Evolutionary conservation across 2,329 filamentous ascomycete species (phyloP).

Genomic region (Fusarium nygamai): DNA sequence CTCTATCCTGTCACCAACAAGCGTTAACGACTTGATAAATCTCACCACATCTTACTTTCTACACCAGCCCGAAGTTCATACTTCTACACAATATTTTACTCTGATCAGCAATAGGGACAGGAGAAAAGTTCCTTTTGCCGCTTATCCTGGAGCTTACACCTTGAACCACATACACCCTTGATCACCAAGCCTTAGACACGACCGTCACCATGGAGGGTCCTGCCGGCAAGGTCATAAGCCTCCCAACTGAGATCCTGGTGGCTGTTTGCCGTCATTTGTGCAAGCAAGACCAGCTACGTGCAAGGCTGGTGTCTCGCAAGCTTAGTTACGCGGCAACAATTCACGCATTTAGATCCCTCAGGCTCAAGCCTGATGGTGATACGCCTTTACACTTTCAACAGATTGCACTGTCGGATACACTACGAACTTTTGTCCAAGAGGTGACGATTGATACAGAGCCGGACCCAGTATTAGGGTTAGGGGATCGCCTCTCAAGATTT

Average conservation of each 20-base stretch:
- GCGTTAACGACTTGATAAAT: background rate
- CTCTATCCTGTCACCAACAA: background rate
- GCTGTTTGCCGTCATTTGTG: background rate
- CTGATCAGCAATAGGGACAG: background rate
- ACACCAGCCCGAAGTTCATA: background rate
- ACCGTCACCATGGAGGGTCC: background rate
- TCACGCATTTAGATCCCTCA: background rate
- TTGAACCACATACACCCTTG: background rate
- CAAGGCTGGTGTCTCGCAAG: conserved; percentile 46
- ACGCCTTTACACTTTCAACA: background rate
- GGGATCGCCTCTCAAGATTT: too few relatives aligned
- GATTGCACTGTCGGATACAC: background rate
- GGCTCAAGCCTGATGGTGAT: background rate
- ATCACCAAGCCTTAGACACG: fast-evolving
- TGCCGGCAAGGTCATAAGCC: fast-evolving
- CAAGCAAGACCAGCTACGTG: background rate
- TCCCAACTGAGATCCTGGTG: background rate
- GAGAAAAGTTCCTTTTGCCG: background rate
- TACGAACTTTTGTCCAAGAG: background rate
- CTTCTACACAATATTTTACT: fast-evolving
- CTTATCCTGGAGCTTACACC: too few relatives aligned
- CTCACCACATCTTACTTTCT: background rate
- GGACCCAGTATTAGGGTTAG: too few relatives aligned
- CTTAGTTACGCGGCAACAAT: conserved; percentile 39
- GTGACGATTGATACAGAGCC: background rate